Conservation (phyloP, 2,329 filamentous ascomycete species). For the Aspergillus cejpii region DNA sequence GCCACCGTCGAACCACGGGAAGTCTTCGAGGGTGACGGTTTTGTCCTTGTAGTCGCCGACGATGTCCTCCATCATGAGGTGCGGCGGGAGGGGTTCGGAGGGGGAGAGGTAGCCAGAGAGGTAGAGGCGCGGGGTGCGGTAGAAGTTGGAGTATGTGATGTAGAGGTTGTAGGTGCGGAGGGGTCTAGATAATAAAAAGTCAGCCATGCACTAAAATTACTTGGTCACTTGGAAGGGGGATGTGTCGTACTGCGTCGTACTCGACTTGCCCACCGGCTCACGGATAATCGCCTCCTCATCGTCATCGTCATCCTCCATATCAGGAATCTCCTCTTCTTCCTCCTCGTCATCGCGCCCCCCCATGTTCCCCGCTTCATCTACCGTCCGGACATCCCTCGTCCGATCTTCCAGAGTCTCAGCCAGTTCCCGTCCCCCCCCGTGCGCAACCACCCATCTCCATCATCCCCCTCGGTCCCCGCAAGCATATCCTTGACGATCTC, state of each 20-base stretch:
- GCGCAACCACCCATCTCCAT: constrained; percentile 85
- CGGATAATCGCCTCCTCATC: constrained; percentile 92
- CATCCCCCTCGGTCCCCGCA: constrained; percentile 62
- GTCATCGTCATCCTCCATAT: constrained; percentile 97
- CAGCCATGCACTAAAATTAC: no score
- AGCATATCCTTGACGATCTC: constrained; percentile 77
- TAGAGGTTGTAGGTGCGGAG: constrained; percentile 95
- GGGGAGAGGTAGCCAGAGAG: constrained; percentile 79
- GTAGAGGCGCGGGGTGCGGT: constrained; percentile 90
- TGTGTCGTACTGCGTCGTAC: constrained; percentile 50
- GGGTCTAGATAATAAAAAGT: constrained; percentile 40
- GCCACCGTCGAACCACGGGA: constrained; percentile 83
- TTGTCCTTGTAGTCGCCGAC: constrained; percentile 97
- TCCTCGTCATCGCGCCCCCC: constrained; percentile 60
- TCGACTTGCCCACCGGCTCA: constrained; percentile 51
- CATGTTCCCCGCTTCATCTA: constrained; percentile 82
- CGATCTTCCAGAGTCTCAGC: constrained; percentile 68
- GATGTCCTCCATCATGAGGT: constrained; percentile 93
- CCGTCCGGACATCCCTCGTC: constrained; percentile 73
- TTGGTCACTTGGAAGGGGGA: background rate
- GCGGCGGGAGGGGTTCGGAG: constrained; percentile 72
- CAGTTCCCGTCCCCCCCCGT: constrained; percentile 63
- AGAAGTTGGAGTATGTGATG: constrained; percentile 96
- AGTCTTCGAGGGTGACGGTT: constrained; percentile 95
- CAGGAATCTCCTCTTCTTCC: constrained; percentile 72